Conservation (phyloP, 805 yeast genomes). For the Wickerhamiella occidentalis region DNA sequence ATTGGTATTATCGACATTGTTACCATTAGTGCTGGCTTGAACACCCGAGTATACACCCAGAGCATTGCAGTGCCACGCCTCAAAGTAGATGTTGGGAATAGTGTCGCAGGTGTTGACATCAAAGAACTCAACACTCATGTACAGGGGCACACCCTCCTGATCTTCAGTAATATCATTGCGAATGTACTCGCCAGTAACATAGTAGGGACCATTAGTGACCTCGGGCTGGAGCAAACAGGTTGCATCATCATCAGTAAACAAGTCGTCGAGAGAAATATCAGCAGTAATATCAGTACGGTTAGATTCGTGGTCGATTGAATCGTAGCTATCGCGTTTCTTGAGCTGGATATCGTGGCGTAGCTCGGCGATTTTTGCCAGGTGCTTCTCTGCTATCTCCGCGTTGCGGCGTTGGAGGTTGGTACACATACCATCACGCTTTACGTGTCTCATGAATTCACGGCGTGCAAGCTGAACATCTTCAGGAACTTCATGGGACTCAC, state of each 20-base stretch:
- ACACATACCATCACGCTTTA: no score
- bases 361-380: not conserved
- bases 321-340: not conserved
- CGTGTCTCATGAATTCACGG: no score
- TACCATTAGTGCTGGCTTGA: not conserved
- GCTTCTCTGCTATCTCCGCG: not conserved
- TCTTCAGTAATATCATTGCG: conserved; percentile 1
- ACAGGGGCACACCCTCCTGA: not conserved
- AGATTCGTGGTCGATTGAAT: not conserved
- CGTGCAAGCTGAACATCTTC: no score
- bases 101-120: not conserved
- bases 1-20: not conserved
- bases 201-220: not conserved
- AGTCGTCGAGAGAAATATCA: not conserved
- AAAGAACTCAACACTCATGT: conserved; percentile 1
- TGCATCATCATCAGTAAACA: not conserved
- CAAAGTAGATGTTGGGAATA: not conserved
- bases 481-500: no score
- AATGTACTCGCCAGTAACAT: conserved; percentile 3
- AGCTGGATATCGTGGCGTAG: not conserved
- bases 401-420: not conserved
- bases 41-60: not conserved
- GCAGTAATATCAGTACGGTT: conserved; percentile 1
- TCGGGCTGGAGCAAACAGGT: conserved; percentile 4
- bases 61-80: conserved; percentile 5